Conservation (phyloP, 352 stramenopile species). For the Globisporangium orthogonon region DNA sequence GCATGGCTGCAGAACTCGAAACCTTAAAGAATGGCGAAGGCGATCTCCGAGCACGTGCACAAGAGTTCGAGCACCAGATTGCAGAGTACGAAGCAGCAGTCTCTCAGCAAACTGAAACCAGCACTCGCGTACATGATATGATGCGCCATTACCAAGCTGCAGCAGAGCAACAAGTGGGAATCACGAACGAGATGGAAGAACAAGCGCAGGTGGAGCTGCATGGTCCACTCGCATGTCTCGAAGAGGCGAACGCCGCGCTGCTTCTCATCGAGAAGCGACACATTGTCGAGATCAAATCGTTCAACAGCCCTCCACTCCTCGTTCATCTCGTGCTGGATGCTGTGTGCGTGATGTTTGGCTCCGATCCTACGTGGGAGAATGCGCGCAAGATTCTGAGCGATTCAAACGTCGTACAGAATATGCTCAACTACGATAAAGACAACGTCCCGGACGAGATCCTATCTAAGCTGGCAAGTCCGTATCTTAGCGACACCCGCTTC, state of each 20-base stretch:
- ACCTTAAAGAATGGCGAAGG: constrained; percentile 23
- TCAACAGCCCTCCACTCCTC: constrained; percentile 57
- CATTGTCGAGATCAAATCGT: constrained; percentile 83
- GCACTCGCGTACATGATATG: constrained; percentile 37
- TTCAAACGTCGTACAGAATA: constrained; percentile 57
- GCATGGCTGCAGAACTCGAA: constrained; percentile 35
- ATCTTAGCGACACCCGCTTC: constrained; percentile 48
- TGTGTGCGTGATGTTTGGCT: constrained; percentile 63
- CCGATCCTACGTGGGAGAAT: constrained; percentile 72
- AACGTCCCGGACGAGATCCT: constrained; percentile 33
- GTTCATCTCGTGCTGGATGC: constrained; percentile 69
- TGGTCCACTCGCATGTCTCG: constrained; percentile 51
- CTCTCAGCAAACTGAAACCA: constrained; percentile 33
- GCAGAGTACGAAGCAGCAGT: constrained; percentile 18
- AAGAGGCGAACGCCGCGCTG: constrained; percentile 59
- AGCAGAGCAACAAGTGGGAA: constrained; percentile 52
- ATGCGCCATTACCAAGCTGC: constrained; percentile 53
- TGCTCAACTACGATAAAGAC: constrained; percentile 76
- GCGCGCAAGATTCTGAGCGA: constrained; percentile 53
- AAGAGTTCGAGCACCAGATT: constrained; percentile 24
- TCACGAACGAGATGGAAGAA: constrained; percentile 61
- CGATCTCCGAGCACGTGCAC: constrained; percentile 12
- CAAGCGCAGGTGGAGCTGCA: constrained; percentile 47
- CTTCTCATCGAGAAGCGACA: constrained; percentile 63
- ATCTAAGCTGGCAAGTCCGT: constrained; percentile 34